These are phyloP conservation scores for Beauveria medogensis DNA, from an alignment of 2,329 filamentous ascomycete genomes.

Conservation along the genomic window DNA sequence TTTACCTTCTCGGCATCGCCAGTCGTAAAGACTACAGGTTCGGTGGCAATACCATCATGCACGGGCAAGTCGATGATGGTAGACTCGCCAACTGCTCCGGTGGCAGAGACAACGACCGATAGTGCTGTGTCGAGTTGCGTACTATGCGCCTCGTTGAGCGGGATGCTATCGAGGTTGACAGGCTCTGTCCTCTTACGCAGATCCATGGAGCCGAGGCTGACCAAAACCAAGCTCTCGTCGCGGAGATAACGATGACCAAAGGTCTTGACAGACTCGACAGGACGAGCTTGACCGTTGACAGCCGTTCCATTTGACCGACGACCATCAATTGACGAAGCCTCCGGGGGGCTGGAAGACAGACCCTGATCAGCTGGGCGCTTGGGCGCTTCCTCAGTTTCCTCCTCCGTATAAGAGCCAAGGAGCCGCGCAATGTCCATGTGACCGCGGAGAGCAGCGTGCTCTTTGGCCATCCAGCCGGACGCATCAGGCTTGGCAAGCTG, in stretches of 20 bases:
- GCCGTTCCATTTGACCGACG: slow-evolving; percentile 42
- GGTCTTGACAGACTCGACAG: slow-evolving; percentile 76
- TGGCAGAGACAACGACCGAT: slow-evolving; percentile 82
- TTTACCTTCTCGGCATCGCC: slow-evolving; percentile 73
- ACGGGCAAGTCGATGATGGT: slow-evolving; percentile 88
- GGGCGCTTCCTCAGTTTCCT: slow-evolving; percentile 21
- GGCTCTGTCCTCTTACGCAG: slow-evolving; percentile 72
- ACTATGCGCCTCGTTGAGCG: slow-evolving; percentile 77
- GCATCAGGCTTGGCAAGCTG: slow-evolving; percentile 68
- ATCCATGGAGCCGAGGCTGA: slow-evolving; percentile 93
- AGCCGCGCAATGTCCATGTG: slow-evolving; percentile 73
- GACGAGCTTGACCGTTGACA: slow-evolving; percentile 37
- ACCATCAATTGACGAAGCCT: slow-evolving; percentile 53
- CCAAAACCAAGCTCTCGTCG: slow-evolving; percentile 79
- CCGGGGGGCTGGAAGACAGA: slow-evolving; percentile 25
- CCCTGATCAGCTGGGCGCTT: slow-evolving; percentile 18
- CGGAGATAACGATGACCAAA: slow-evolving; percentile 95
- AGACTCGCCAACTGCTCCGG: slow-evolving; percentile 76
- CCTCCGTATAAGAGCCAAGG: slow-evolving; percentile 45
- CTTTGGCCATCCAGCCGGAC: slow-evolving; percentile 88
- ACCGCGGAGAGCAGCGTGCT: slow-evolving; percentile 84
- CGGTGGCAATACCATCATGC: slow-evolving; percentile 87
- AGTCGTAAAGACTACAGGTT: slow-evolving; percentile 85
- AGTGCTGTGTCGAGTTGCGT: slow-evolving; percentile 92
- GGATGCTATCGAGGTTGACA: slow-evolving; percentile 81